A percentile compares a stretch with the other conserved stretches of the same genome.
phyloP scores from a whole-genome alignment of 2,329 filamentous ascomycete genomes.

The Aspergillus sp. region DNA sequence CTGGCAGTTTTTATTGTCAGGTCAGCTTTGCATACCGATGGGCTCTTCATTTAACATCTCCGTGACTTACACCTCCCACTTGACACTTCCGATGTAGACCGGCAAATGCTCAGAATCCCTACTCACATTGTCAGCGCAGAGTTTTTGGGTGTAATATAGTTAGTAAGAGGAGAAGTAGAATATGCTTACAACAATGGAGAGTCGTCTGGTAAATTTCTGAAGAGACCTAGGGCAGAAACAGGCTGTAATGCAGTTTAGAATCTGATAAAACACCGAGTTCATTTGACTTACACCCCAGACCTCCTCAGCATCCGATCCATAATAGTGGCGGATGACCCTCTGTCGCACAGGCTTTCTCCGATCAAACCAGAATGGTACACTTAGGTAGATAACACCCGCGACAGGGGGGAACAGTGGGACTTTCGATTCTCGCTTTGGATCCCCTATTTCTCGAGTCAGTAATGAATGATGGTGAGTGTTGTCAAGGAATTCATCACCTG shows the following conservation, averaged over 20 bases:
- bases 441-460: background rate
- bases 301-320: slow-evolving; percentile 7
- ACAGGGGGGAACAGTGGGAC: background rate
- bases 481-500: background rate
- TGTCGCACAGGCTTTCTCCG: slow-evolving; percentile 2
- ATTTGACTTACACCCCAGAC: slow-evolving; percentile 7
- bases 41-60: background rate
- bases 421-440: background rate
- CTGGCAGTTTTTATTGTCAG: background rate
- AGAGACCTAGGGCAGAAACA: background rate
- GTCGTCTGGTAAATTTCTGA: background rate
- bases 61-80: slow-evolving; percentile 11
- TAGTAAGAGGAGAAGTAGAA: no score
- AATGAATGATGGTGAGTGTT: no score
- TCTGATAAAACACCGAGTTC: background rate
- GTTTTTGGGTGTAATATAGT: no score
- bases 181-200: slow-evolving; percentile 2
- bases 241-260: background rate
- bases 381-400: slow-evolving; percentile 10
- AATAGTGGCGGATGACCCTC: slow-evolving; percentile 2
- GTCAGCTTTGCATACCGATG: background rate
- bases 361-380: slow-evolving; percentile 11
- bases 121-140: background rate
- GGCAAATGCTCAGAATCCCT: slow-evolving; percentile 1
- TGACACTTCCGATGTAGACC: slow-evolving; percentile 9